A percentile compares a stretch with the other conserved stretches of the same genome.
Conservation (phyloP, 306 rosid genomes). For the Corylus avellana region DNA sequence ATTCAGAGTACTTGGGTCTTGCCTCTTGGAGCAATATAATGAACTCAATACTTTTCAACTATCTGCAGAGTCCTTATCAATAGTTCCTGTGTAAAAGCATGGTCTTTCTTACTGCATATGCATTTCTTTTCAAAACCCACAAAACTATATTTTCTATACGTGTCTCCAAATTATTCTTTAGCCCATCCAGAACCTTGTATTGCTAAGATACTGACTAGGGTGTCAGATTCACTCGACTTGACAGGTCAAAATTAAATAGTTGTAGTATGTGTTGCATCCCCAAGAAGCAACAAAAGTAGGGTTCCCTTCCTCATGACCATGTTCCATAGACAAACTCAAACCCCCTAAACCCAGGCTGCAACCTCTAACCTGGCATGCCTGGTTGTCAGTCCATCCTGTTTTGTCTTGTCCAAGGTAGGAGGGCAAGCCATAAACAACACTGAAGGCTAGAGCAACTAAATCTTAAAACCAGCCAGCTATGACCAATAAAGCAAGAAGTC, state of each 20-base stretch:
- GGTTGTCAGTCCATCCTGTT: slow-evolving; percentile 44
- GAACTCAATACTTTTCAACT: neutral
- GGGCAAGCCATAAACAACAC: neutral
- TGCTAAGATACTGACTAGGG: slow-evolving; percentile 8
- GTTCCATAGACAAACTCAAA: slow-evolving; percentile 41
- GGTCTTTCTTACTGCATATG: neutral
- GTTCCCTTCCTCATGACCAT: slow-evolving; percentile 30
- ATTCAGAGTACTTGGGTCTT: neutral
- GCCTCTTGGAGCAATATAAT: neutral
- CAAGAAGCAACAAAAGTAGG: slow-evolving; percentile 23
- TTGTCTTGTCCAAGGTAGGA: slow-evolving; percentile 18
- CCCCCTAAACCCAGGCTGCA: slow-evolving; percentile 37
- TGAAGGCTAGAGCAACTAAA: slow-evolving; percentile 12
- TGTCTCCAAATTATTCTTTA: neutral
- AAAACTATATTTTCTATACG: neutral
- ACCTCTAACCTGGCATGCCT: slow-evolving; percentile 36
- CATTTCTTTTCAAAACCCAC: slow-evolving; percentile 1
- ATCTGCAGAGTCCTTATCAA: neutral
- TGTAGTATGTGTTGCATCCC: neutral
- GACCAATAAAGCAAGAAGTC: slow-evolving; percentile 5
- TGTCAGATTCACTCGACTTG: slow-evolving; percentile 13
- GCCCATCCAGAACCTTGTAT: neutral
- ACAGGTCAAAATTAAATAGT: slow-evolving; percentile 15
- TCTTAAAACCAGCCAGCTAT: slow-evolving; percentile 32
- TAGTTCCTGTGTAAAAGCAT: neutral